phyloP scores from a whole-genome alignment of 2,329 filamentous ascomycete genomes.

The Ceratocystis smalleyi region DNA sequence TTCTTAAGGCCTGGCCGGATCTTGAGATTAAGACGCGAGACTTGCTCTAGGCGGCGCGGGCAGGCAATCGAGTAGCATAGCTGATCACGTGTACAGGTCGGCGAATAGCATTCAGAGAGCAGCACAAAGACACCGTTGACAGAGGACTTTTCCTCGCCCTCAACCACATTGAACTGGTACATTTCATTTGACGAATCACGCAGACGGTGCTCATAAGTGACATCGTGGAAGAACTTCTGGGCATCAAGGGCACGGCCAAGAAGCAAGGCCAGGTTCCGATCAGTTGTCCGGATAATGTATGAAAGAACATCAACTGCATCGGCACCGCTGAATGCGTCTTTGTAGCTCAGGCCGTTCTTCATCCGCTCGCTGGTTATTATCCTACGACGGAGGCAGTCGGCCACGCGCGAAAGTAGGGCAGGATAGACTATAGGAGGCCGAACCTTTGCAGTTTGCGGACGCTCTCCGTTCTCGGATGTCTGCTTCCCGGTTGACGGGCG shows the following conservation, averaged over 20 bases:
- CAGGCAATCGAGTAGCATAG: conserved; percentile 97
- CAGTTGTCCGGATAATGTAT: conserved; percentile 93
- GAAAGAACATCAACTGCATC: conserved; percentile 92
- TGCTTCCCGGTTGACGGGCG: conserved; percentile 44
- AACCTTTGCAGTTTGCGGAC: conserved; percentile 45
- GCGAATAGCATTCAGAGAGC: conserved; percentile 92
- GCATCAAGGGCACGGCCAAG: conserved; percentile 85
- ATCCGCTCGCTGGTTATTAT: conserved; percentile 74
- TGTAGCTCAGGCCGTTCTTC: conserved; percentile 94
- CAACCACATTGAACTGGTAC: conserved; percentile 70
- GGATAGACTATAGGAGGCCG: conserved; percentile 81
- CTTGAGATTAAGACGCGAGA: conserved; percentile 84
- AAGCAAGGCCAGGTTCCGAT: conserved; percentile 82
- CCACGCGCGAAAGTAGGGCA: conserved; percentile 81
- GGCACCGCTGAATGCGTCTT: conserved; percentile 88
- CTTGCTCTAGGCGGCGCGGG: conserved; percentile 81
- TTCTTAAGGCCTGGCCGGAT: conserved; percentile 73
- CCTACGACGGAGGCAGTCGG: conserved; percentile 79
- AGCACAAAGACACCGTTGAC: conserved; percentile 96
- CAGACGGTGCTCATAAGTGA: conserved; percentile 89
- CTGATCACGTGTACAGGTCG: conserved; percentile 87
- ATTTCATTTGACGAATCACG: conserved; percentile 89
- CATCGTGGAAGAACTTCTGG: conserved; percentile 98
- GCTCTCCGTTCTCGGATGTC: conserved; percentile 33
- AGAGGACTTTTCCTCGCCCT: conserved; percentile 50